A percentile compares a stretch with the other conserved stretches of the same genome.
phyloP scores from a whole-genome alignment of 768 basidiomycete genomes.

The Suillus weaverae region DNA sequence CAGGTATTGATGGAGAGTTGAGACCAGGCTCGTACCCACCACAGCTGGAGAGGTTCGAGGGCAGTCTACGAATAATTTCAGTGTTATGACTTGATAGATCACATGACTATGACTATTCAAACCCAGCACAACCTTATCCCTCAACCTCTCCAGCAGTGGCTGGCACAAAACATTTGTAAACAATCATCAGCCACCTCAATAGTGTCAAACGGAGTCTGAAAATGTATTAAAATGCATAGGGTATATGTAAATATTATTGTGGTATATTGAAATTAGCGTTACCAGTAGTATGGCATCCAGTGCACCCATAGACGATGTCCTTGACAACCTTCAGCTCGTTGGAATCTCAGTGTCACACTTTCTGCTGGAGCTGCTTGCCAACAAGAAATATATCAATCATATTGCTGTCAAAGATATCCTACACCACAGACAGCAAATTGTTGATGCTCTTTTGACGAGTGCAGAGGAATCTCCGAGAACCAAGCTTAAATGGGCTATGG shows the following conservation, averaged over 20 bases:
- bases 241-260: background rate
- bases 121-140: background rate
- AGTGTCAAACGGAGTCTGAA: background rate
- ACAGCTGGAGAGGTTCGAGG: no score
- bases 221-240: background rate
- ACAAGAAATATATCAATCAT: background rate
- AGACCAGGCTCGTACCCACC: no score
- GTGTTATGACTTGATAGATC: no score
- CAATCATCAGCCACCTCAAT: constrained; percentile 3
- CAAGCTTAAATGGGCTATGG: background rate
- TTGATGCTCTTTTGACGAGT: background rate
- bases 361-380: background rate
- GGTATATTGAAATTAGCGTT: background rate
- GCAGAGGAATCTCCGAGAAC: background rate
- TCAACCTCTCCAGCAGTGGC: no score
- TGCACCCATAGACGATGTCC: background rate
- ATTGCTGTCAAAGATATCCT: background rate
- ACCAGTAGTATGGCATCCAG: background rate
- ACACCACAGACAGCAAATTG: background rate
- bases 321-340: background rate
- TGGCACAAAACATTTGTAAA: constrained; percentile 9
- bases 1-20: no score
- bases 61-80: no score
- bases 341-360: background rate
- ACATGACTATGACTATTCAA: no score